These are phyloP conservation scores for Elasticomyces elasticus DNA, from an alignment of 495 filamentous ascomycete species.

Conservation along the genomic window DNA sequence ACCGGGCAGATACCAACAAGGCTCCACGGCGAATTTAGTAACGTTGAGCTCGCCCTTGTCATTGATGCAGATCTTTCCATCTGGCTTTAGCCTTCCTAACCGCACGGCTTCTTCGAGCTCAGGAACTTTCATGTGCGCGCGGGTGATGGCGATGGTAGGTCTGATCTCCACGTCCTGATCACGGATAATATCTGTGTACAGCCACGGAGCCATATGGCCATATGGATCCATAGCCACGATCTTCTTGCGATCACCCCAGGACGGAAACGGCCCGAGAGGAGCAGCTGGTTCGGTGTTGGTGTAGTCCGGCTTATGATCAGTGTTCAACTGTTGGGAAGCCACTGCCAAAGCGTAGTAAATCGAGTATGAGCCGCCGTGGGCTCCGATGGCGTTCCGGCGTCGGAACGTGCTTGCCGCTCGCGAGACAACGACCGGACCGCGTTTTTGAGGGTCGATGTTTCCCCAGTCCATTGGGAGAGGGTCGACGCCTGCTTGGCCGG, in stretches of 20 bases:
- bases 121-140: slow-evolving; percentile 92
- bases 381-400: slow-evolving; percentile 73
- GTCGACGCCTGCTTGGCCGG: slow-evolving; percentile 85
- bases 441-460: slow-evolving; percentile 54
- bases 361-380: slow-evolving; percentile 94
- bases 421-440: slow-evolving; percentile 88
- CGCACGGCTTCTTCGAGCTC: slow-evolving; percentile 84
- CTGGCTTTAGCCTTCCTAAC: slow-evolving; percentile 66
- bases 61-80: slow-evolving; percentile 87
- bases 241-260: slow-evolving; percentile 86
- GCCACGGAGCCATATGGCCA: slow-evolving; percentile 79
- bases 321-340: slow-evolving; percentile 75
- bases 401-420: slow-evolving; percentile 65
- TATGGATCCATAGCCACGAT: slow-evolving; percentile 97
- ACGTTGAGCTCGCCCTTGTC: slow-evolving; percentile 76
- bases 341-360: slow-evolving; percentile 93
- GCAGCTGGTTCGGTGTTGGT: slow-evolving; percentile 89
- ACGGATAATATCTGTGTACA: slow-evolving; percentile 58
- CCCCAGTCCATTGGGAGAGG: slow-evolving; percentile 87
- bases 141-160: slow-evolving; percentile 89
- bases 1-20: slow-evolving; percentile 89
- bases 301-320: slow-evolving; percentile 83
- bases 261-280: slow-evolving; percentile 74
- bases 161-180: slow-evolving; percentile 73
- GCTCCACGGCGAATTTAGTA: slow-evolving; percentile 94